Percentiles rank a stretch among this genome's conserved stretches.
Evolutionary conservation across 345 rosid species (phyloP).

Genomic region (Eucalyptus tenuipes): DNA sequence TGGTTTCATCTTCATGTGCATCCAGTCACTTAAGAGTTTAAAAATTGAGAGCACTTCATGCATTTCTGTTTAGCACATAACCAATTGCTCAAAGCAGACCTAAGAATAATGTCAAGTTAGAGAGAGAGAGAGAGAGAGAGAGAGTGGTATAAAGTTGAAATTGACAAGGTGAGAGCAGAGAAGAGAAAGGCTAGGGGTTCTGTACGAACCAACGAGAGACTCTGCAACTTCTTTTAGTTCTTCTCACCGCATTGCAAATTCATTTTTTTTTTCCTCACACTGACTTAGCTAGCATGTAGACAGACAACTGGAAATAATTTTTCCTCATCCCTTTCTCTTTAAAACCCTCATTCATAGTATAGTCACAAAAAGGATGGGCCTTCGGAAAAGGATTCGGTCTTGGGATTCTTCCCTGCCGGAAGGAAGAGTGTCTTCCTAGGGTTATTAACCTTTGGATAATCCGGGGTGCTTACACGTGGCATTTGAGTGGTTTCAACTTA

Average conservation of each 20-base stretch:
- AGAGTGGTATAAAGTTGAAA: background rate
- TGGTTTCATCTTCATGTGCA: background rate
- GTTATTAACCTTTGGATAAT: slow-evolving; percentile 10
- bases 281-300: background rate
- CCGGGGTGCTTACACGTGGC: background rate
- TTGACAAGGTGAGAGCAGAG: background rate
- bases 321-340: background rate
- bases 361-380: background rate
- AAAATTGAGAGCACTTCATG: background rate
- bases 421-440: background rate
- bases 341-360: background rate
- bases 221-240: background rate
- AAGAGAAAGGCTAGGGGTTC: background rate
- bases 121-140: background rate
- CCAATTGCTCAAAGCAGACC: background rate
- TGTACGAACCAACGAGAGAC: background rate
- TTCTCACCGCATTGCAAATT: background rate
- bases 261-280: background rate
- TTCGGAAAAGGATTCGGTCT: background rate
- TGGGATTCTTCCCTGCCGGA: background rate
- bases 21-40: background rate
- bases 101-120: background rate
- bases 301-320: background rate
- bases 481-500: background rate
- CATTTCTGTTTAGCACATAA: background rate